Evolutionary conservation across 495 filamentous ascomycete species (phyloP).

Genomic region (Xylaria telfairii): DNA sequence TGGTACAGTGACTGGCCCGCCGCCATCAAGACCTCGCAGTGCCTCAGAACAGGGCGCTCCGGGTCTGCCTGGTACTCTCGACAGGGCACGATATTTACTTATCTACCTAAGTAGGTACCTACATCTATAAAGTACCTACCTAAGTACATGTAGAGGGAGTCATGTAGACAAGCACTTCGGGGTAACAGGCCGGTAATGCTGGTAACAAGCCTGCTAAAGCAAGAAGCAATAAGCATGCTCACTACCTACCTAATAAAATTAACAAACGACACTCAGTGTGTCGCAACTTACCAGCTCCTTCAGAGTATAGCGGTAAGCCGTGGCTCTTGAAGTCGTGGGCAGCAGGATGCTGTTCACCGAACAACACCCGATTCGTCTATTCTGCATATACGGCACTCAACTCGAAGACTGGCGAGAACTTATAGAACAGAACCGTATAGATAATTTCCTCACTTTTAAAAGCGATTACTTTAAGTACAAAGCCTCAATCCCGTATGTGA

Average conservation of each 20-base stretch:
- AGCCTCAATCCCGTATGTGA: constrained; percentile 17
- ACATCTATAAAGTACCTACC: too few relatives aligned
- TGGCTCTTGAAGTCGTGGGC: background rate
- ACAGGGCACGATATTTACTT: background rate
- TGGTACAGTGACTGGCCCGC: background rate
- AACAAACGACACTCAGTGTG: too few relatives aligned
- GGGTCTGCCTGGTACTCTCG: background rate
- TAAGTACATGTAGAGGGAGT: background rate
- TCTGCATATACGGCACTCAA: background rate
- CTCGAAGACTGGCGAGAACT: background rate
- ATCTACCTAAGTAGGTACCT: background rate
- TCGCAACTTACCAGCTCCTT: background rate
- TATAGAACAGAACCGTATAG: background rate
- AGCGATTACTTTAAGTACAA: constrained; percentile 24
- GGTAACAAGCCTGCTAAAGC: background rate
- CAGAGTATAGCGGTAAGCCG: background rate
- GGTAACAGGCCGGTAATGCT: constrained; percentile 7
- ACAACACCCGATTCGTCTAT: background rate
- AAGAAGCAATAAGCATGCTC: background rate
- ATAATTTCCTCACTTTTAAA: constrained; percentile 5
- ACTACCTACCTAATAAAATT: constrained; percentile 5
- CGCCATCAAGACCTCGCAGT: background rate
- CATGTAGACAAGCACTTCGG: background rate
- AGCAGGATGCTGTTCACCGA: background rate
- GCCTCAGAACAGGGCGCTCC: background rate